These are phyloP conservation scores for Punica granatum DNA, from an alignment of 345 rosid species.

Conservation along the genomic window DNA sequence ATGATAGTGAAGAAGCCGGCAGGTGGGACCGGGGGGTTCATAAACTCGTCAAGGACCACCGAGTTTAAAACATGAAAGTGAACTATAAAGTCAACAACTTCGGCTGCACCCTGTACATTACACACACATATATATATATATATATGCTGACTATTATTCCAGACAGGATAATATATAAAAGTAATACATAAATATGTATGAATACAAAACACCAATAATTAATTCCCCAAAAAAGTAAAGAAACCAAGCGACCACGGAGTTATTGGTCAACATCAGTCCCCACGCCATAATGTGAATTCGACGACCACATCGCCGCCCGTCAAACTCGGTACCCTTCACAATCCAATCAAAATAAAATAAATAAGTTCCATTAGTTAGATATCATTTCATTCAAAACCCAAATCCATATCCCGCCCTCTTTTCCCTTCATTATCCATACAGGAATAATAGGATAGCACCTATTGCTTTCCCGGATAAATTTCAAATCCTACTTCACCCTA, in stretches of 20 bases:
- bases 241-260: not conserved
- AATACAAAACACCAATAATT: not conserved
- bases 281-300: not conserved
- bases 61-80: not conserved
- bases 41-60: not conserved
- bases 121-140: no score
- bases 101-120: not conserved
- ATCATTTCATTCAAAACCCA: constrained; percentile 3
- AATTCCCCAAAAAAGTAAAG: not conserved
- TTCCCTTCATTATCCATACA: not conserved
- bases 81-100: constrained; percentile 7
- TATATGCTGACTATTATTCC: not conserved
- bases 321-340: not conserved
- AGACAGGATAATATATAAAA: not conserved
- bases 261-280: not conserved
- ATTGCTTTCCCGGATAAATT: not conserved
- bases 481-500: constrained; percentile 6
- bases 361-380: not conserved
- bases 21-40: not conserved
- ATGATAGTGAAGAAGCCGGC: no score
- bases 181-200: no score
- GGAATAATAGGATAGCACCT: no score
- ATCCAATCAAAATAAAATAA: not conserved
- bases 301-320: not conserved
- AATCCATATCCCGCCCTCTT: constrained; percentile 12